Conservation (phyloP, 108 stramenopile species). For the Chaetoceros tenuissimus region DNA sequence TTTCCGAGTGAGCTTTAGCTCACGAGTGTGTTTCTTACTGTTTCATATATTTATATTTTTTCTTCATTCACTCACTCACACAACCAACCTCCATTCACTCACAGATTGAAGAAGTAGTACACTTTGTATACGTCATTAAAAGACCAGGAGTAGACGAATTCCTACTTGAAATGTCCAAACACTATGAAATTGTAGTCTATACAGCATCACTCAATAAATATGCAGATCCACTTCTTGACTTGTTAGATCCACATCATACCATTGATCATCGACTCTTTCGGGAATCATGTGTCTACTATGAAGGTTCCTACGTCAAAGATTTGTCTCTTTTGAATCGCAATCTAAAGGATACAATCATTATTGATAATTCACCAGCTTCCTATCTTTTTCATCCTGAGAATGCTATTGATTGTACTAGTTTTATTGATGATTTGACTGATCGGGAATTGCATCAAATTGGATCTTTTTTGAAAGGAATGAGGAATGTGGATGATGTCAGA, state of each 20-base stretch:
- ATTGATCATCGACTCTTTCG: slow-evolving; percentile 90
- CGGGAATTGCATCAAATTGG: slow-evolving; percentile 92
- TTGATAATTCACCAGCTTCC: slow-evolving; percentile 95
- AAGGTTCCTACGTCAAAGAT: slow-evolving; percentile 98
- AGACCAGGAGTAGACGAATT: slow-evolving; percentile 97
- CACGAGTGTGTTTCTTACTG: no score
- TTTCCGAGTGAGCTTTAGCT: no score
- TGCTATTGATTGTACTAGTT: slow-evolving; percentile 93
- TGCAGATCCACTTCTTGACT: slow-evolving; percentile 93
- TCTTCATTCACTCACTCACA: no score
- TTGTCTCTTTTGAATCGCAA: slow-evolving; percentile 80
- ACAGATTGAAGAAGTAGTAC: slow-evolving; percentile 91
- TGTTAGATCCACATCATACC: slow-evolving; percentile 79
- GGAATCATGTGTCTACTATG: slow-evolving; percentile 95
- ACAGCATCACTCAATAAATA: slow-evolving; percentile 98
- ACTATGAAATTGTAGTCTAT: slow-evolving; percentile 98
- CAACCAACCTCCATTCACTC: no score
- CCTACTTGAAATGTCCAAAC: slow-evolving; percentile 83
- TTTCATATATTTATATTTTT: no score
- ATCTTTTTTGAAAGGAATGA: slow-evolving; percentile 76
- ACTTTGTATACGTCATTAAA: slow-evolving; percentile 97
- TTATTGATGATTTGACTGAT: slow-evolving; percentile 91
- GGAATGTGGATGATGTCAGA: slow-evolving; percentile 76
- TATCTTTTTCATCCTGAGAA: slow-evolving; percentile 98
- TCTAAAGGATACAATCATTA: slow-evolving; percentile 83